phyloP scores from a whole-genome alignment of 1,284 basidiomycete species.

The Coniophora puteana region DNA sequence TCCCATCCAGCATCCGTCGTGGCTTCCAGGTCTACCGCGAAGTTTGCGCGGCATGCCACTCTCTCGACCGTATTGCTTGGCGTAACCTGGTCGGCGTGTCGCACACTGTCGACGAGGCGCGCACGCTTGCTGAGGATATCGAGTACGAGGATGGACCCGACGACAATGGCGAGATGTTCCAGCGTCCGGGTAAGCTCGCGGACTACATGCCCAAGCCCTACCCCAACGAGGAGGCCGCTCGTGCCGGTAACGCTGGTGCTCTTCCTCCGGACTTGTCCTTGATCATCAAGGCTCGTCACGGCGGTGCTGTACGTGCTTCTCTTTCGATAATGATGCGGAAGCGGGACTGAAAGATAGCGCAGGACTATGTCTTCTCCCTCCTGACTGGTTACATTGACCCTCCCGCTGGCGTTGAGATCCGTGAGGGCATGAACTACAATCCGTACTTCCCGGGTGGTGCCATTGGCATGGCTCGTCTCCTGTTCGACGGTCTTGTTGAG shows the following conservation, averaged over 20 bases:
- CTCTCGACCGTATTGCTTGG: constrained; percentile 99
- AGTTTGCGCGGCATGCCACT: constrained; percentile 98
- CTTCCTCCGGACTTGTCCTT: constrained; percentile 96
- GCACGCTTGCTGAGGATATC: constrained; percentile 92
- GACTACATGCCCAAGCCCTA: constrained; percentile 98
- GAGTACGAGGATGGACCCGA: constrained; percentile 98
- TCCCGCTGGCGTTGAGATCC: constrained; percentile 94
- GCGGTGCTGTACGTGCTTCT: constrained; percentile 67
- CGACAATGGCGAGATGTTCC: constrained; percentile 96
- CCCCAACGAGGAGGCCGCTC: constrained; percentile 97
- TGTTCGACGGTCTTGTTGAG: constrained; percentile 95
- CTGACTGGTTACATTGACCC: constrained; percentile 97
- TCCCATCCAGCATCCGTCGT: constrained; percentile 78
- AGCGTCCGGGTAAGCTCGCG: constrained; percentile 94
- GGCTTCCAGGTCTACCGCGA: constrained; percentile 99
- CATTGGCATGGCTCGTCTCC: constrained; percentile 96
- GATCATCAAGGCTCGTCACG: constrained; percentile 98
- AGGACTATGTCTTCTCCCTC: constrained; percentile 98
- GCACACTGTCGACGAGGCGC: constrained; percentile 91
- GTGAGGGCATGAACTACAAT: constrained; percentile 98
- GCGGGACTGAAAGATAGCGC: constrained; percentile 3
- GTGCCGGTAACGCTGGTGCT: constrained; percentile 92
- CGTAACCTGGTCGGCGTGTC: constrained; percentile 98
- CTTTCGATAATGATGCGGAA: not conserved
- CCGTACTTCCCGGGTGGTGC: constrained; percentile 97